phyloP scores from a whole-genome alignment of 139 green algal genomes.

The Chlamydomonas sp. region DNA sequence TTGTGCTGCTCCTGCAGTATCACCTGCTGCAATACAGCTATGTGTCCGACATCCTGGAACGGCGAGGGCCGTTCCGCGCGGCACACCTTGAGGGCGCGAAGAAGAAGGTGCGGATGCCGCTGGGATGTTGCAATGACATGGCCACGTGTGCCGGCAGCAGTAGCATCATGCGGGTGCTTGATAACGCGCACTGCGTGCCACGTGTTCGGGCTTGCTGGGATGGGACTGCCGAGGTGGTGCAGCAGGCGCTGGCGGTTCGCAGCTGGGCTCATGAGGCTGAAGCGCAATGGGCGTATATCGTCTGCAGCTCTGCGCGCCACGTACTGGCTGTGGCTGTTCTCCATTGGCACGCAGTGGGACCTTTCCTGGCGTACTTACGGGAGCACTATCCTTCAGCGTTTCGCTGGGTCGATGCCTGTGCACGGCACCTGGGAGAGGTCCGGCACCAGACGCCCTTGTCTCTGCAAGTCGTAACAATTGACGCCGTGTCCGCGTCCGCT shows the following conservation, averaged over 20 bases:
- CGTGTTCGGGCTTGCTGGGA: no score
- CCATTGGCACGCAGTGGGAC: not conserved
- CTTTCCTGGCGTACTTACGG: not conserved
- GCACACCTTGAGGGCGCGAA: constrained; percentile 69
- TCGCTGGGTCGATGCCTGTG: not conserved
- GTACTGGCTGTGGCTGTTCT: no score
- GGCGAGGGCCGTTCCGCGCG: constrained; percentile 73
- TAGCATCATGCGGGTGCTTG: no score
- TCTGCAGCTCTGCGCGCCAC: no score
- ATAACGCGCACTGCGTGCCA: no score
- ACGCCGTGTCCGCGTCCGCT: not conserved
- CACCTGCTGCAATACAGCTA: constrained; percentile 67
- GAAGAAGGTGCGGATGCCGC: constrained; percentile 49
- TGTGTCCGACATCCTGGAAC: constrained; percentile 82
- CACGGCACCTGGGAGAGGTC: not conserved
- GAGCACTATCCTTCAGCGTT: not conserved
- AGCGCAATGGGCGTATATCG: no score
- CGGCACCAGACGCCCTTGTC: not conserved
- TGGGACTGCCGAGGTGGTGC: no score
- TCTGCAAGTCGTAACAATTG: not conserved
- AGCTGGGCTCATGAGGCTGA: no score
- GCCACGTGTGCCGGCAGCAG: not conserved
- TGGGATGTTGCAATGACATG: not conserved
- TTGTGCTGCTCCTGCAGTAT: no score
- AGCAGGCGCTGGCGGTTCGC: no score